Percentiles rank a stretch among this genome's conserved stretches.
These are phyloP conservation scores for Erodium maritimum DNA, from an alignment of 345 rosid genomes.

Conservation along the genomic window DNA sequence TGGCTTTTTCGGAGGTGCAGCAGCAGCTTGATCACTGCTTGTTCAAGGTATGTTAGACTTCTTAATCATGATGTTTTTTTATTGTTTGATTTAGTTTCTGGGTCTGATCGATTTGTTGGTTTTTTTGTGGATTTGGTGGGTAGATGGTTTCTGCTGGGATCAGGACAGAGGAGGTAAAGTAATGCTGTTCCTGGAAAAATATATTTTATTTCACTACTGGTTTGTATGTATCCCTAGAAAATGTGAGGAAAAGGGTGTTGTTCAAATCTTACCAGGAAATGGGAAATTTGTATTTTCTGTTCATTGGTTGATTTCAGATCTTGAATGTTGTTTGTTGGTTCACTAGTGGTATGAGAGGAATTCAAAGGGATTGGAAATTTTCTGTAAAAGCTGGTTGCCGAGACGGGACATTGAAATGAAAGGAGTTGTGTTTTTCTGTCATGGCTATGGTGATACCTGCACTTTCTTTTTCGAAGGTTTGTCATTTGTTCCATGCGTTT, in stretches of 20 bases:
- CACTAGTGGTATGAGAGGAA: constrained; percentile 69
- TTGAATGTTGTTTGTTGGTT: constrained; percentile 5
- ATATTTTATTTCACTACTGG: background rate
- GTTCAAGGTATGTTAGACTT: constrained; percentile 42
- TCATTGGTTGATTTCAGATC: background rate
- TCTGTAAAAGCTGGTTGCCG: constrained; percentile 84
- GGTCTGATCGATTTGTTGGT: constrained; percentile 3
- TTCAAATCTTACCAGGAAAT: too few species aligned
- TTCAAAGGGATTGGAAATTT: constrained; percentile 57
- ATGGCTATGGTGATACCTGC: constrained; percentile 98
- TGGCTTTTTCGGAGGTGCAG: constrained; percentile 55
- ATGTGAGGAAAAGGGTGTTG: too few species aligned
- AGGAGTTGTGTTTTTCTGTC: constrained; percentile 65
- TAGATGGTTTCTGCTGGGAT: constrained; percentile 72
- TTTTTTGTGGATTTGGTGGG: constrained; percentile 6
- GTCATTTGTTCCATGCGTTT: too few species aligned
- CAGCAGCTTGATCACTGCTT: constrained; percentile 74
- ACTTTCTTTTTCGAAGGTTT: constrained; percentile 96
- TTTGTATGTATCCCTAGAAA: background rate
- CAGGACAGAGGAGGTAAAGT: constrained; percentile 58
- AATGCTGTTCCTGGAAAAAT: background rate
- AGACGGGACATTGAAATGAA: constrained; percentile 39
- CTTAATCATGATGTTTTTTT: background rate
- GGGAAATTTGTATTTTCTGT: background rate
- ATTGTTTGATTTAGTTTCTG: background rate